phyloP scores from a whole-genome alignment of 169 alveolate species.

The Plasmodium inui region DNA sequence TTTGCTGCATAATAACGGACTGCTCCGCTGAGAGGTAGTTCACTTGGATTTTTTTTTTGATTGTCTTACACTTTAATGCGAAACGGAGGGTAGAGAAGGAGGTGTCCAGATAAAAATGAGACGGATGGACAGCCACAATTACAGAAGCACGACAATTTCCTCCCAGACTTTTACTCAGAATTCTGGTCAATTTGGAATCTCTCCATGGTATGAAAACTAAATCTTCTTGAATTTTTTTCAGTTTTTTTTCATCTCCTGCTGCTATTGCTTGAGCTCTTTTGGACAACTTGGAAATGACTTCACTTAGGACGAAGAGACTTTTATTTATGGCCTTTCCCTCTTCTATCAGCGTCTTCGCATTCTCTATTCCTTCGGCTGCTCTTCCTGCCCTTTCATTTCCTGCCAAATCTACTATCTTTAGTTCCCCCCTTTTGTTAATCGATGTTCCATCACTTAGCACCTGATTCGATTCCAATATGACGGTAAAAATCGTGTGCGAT shows the following conservation, averaged over 20 bases:
- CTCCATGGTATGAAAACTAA: conserved; percentile 84
- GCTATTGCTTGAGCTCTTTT: conserved; percentile 83
- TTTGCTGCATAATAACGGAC: conserved; percentile 86
- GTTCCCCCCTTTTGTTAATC: conserved; percentile 82
- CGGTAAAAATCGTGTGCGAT: conserved; percentile 88
- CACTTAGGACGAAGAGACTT: conserved; percentile 80
- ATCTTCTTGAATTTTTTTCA: conserved; percentile 78
- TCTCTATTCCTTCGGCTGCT: conserved; percentile 85
- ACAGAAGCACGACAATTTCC: conserved; percentile 86
- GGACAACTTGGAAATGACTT: conserved; percentile 83
- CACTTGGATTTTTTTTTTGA: conserved; percentile 72
- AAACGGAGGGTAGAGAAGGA: conserved; percentile 84
- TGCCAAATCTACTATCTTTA: conserved; percentile 84
- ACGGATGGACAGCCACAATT: conserved; percentile 85
- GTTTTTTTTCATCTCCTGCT: conserved; percentile 77
- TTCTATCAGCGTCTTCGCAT: conserved; percentile 80
- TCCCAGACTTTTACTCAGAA: conserved; percentile 82
- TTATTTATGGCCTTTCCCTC: conserved; percentile 86
- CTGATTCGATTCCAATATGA: conserved; percentile 81
- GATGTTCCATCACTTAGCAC: conserved; percentile 80
- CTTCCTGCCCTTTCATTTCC: conserved; percentile 86
- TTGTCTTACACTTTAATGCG: conserved; percentile 82
- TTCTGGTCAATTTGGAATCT: conserved; percentile 85
- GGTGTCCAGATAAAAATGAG: conserved; percentile 82
- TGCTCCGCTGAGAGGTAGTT: conserved; percentile 85